Base-by-base conservation (phyloP, 306 rosid genomes). In the Albizia julibrissin region DNA sequence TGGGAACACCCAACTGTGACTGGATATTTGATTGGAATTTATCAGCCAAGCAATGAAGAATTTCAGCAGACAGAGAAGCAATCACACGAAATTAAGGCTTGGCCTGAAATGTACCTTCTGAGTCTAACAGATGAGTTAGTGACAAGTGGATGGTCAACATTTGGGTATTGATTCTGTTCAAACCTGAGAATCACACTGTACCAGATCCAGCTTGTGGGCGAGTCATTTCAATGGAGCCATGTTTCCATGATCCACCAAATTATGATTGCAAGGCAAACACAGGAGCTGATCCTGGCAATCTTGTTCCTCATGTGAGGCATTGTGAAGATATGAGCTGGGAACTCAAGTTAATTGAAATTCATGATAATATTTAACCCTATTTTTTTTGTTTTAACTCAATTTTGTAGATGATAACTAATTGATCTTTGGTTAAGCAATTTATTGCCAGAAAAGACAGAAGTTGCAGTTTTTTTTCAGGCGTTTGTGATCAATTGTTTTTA, bases 251-350 rank as follows among this genome's bases (percentile, higher is more conserved):
- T 26, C 95, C 94, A 26, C 94, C 93, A 6, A 83, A 88, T 78
- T 89, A 88, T 82, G 94, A 92, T 80, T 92, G 97, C 77, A 91
- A 84, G 86, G 86, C 92, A 1, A 92, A 83, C 82, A 86, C 34
- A 10, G 94, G 93, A 79, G 62, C 83, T 21, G 93, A 91, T 67
- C 87, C 93, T 1, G 90, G 95, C 61, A 72, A 46, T 22, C 27
- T 91, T 59, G 94, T 93, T 71, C 90, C 95, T 26, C 88, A 93
- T 68, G 94, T 93, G 58, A 89, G 86, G 77, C 94, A 93, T 50
- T 93, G 95, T 68, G 95, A 91, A 85, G 97, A 91, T 80, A 89
- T 92, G 95, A 91, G 92, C 65, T 92, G 95, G 97, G 97, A 95
- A 75, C 91, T 92, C 80, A 92, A 91, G 82, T 67, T 91, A 52